Evolutionary conservation across 108 stramenopile genomes (phyloP).

Genomic region (Cyclotella sp.): DNA sequence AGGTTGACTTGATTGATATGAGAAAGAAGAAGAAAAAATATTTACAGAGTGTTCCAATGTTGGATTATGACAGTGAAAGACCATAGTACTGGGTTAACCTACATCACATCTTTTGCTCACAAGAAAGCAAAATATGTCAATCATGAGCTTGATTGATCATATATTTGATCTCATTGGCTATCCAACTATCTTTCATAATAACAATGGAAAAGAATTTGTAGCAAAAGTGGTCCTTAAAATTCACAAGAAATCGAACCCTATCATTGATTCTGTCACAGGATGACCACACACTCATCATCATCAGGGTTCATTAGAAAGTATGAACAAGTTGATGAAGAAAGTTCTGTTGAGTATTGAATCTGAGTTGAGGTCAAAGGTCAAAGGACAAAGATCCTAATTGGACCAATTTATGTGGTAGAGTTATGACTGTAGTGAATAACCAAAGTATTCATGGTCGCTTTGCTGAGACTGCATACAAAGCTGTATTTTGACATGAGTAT

Average conservation of each 20-base stretch:
- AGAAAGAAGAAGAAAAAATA: not conserved
- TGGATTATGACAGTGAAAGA: not conserved
- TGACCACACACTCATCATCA: constrained; percentile 22
- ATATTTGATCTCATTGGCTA: too few relatives aligned
- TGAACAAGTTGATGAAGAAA: constrained; percentile 26
- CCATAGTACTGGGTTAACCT: not conserved
- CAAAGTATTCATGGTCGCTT: not conserved
- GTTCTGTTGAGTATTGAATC: constrained; percentile 5
- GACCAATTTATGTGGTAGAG: constrained; percentile 6
- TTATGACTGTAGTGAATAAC: constrained; percentile 12
- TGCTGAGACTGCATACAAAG: constrained; percentile 9
- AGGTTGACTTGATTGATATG: constrained; percentile 25
- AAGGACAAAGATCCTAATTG: constrained; percentile 1
- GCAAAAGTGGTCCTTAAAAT: not conserved
- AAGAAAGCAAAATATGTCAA: not conserved
- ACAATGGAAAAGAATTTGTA: constrained; percentile 28
- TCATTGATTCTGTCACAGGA: constrained; percentile 3
- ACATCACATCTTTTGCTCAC: not conserved
- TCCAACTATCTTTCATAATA: constrained; percentile 14
- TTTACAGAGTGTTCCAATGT: not conserved
- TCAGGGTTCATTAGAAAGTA: not conserved
- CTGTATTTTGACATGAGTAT: constrained; percentile 13
- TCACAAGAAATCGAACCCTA: too few relatives aligned
- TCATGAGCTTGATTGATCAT: too few relatives aligned
- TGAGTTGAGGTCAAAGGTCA: not conserved